These are phyloP conservation scores for Dacryopinax spathularia DNA, from an alignment of 768 basidiomycete species.

Conservation along the genomic window DNA sequence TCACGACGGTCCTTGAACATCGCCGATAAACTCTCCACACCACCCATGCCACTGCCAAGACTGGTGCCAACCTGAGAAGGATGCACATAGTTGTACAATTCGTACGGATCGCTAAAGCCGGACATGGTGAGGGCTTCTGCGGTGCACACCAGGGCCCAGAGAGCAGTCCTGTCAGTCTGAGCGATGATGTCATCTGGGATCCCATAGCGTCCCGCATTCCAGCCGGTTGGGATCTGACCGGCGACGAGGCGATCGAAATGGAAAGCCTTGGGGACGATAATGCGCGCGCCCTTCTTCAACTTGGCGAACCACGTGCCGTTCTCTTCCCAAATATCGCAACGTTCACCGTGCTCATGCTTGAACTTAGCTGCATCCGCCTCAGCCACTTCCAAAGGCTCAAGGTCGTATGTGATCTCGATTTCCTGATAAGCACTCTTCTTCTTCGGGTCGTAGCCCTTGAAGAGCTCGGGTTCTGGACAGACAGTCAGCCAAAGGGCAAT, in stretches of 20 bases:
- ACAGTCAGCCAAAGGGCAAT: background rate
- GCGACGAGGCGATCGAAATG: constrained; percentile 87
- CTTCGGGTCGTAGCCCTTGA: constrained; percentile 95
- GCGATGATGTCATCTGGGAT: constrained; percentile 92
- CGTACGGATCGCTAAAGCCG: constrained; percentile 95
- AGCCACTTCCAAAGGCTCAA: constrained; percentile 89
- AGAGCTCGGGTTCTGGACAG: constrained; percentile 77
- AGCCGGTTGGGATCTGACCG: constrained; percentile 93
- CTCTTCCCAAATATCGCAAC: constrained; percentile 88
- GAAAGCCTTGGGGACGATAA: constrained; percentile 90
- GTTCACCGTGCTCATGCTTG: constrained; percentile 92
- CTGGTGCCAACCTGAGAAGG: constrained; percentile 91
- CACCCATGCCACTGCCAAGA: constrained; percentile 96
- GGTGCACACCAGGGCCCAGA: constrained; percentile 90
- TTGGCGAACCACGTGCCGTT: constrained; percentile 96
- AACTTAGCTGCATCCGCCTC: constrained; percentile 85
- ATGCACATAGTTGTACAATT: constrained; percentile 91
- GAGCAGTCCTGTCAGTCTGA: constrained; percentile 80
- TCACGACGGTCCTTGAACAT: constrained; percentile 99
- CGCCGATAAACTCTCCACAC: constrained; percentile 71
- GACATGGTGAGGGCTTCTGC: constrained; percentile 94
- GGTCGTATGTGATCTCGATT: constrained; percentile 87
- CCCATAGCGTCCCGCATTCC: constrained; percentile 91
- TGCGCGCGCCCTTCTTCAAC: constrained; percentile 92
- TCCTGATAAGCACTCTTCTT: constrained; percentile 97